A percentile compares a stretch with the other conserved stretches of the same genome.
phyloP scores from a whole-genome alignment of 2,329 filamentous ascomycete genomes.

The Cytospora leucostoma region DNA sequence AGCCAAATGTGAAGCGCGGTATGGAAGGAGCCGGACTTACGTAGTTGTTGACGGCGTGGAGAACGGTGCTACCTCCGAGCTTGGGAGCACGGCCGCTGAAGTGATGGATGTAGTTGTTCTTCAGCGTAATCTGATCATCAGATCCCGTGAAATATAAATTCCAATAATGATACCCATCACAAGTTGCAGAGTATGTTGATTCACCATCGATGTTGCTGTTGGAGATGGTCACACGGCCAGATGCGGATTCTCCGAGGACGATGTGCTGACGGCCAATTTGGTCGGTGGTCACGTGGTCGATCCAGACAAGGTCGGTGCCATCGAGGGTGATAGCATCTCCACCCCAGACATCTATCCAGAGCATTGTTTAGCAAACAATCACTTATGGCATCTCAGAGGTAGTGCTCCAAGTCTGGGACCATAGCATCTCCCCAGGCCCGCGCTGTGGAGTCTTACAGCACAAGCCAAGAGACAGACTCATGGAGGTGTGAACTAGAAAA shows the following conservation, averaged over 20 bases:
- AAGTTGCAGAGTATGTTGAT: slow-evolving; percentile 56
- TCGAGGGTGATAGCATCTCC: slow-evolving; percentile 59
- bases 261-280: slow-evolving; percentile 62
- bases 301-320: slow-evolving; percentile 49
- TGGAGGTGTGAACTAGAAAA: no score
- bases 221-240: slow-evolving; percentile 59
- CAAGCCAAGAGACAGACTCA: no score
- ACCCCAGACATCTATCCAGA: slow-evolving; percentile 52
- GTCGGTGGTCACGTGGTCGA: slow-evolving; percentile 58
- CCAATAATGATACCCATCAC: slow-evolving; percentile 63
- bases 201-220: slow-evolving; percentile 61
- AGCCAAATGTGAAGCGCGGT: no score
- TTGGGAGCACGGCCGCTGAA: slow-evolving; percentile 59
- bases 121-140: slow-evolving; percentile 58
- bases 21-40: neutral
- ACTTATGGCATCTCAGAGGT: no score
- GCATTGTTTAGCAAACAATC: slow-evolving; percentile 27
- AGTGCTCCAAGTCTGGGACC: no score
- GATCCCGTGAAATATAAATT: slow-evolving; percentile 57
- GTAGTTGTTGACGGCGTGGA: slow-evolving; percentile 66
- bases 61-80: slow-evolving; percentile 51
- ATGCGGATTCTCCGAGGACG: slow-evolving; percentile 55
- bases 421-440: no score
- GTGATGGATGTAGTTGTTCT: slow-evolving; percentile 63
- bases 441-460: no score